Evolutionary conservation across 176 grass and related monocot genomes (phyloP).

Genomic region (Musa acuminata): DNA sequence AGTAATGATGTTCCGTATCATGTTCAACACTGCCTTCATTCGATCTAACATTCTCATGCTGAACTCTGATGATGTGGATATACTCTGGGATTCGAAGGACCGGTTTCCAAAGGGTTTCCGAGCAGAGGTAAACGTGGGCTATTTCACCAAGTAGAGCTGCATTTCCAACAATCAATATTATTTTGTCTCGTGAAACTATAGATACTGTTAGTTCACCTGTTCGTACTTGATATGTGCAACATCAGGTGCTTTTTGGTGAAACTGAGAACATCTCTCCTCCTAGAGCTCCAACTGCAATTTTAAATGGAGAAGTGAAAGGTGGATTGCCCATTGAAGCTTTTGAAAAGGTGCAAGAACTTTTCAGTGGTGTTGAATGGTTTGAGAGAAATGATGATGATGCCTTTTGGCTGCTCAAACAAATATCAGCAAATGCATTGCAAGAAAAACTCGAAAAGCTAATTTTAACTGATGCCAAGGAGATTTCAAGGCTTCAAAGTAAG

Average conservation of each 20-base stretch:
- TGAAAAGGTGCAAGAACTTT: slow-evolving; percentile 95
- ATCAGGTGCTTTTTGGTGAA: slow-evolving; percentile 90
- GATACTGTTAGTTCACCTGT: too few species aligned
- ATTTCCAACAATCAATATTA: background rate
- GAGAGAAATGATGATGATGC: slow-evolving; percentile 84
- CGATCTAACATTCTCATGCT: slow-evolving; percentile 92
- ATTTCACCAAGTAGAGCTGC: background rate
- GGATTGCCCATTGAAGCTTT: slow-evolving; percentile 97
- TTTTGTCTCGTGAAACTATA: too few species aligned
- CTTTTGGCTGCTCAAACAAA: slow-evolving; percentile 84
- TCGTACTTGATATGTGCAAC: background rate
- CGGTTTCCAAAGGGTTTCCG: slow-evolving; percentile 75
- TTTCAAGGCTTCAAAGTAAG: slow-evolving; percentile 56
- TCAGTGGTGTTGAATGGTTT: slow-evolving; percentile 78
- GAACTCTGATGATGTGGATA: slow-evolving; percentile 81
- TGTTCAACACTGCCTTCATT: slow-evolving; percentile 98
- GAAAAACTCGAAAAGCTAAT: slow-evolving; percentile 91
- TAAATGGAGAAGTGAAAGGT: slow-evolving; percentile 86
- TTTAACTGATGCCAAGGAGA: slow-evolving; percentile 71
- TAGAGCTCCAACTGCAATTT: slow-evolving; percentile 63
- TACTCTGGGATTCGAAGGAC: slow-evolving; percentile 86
- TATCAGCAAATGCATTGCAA: slow-evolving; percentile 76
- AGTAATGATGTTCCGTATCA: slow-evolving; percentile 98
- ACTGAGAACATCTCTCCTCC: slow-evolving; percentile 59
- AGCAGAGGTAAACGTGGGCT: slow-evolving; percentile 54